These are phyloP conservation scores for Diaporthe aspalathi DNA, from an alignment of 2,329 filamentous ascomycete genomes.

Conservation along the genomic window DNA sequence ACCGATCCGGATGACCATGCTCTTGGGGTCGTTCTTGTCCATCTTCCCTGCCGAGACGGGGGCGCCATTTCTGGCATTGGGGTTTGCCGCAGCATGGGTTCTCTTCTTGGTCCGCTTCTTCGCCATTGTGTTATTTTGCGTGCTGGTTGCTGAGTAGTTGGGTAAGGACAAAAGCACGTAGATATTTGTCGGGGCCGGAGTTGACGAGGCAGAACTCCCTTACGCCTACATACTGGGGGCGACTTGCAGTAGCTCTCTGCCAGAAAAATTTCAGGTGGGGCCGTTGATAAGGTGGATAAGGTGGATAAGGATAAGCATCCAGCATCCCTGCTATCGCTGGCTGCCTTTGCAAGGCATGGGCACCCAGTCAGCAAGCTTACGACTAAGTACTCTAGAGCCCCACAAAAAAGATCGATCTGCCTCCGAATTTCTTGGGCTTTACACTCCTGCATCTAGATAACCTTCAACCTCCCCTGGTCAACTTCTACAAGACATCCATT, in stretches of 20 bases:
- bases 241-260: slow-evolving; percentile 3
- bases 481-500: neutral
- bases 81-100: slow-evolving; percentile 79
- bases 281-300: slow-evolving; percentile 52
- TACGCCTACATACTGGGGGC: neutral
- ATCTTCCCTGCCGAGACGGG: slow-evolving; percentile 68
- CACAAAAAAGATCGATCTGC: slow-evolving; percentile 21
- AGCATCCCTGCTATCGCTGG: neutral
- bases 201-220: neutral
- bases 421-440: neutral
- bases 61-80: slow-evolving; percentile 64
- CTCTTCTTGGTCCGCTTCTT: slow-evolving; percentile 87
- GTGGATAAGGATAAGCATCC: slow-evolving; percentile 33
- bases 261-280: slow-evolving; percentile 51
- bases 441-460: neutral
- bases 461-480: neutral
- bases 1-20: slow-evolving; percentile 98
- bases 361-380: neutral
- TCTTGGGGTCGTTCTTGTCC: slow-evolving; percentile 82
- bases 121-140: slow-evolving; percentile 70
- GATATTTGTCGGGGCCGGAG: neutral
- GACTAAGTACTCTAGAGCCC: slow-evolving; percentile 9
- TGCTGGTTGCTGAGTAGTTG: neutral
- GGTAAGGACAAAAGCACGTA: slow-evolving; percentile 33
- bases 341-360: neutral